Evolutionary conservation across 805 yeast species (phyloP), one percentile per base, ranked within the genome.

Genomic region (Grigorovia yakushimaensis): DNA sequence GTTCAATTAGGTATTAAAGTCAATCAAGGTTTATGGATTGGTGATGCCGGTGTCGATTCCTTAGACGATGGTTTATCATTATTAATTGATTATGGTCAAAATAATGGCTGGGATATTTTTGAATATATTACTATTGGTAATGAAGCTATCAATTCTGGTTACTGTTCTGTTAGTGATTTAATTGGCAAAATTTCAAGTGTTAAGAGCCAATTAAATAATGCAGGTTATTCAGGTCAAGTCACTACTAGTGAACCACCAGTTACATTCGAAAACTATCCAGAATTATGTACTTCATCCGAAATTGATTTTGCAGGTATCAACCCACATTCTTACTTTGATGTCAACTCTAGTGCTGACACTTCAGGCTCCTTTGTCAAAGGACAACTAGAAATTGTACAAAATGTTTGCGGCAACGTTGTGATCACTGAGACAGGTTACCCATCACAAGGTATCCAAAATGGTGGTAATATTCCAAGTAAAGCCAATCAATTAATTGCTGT

Each of bases 341-440:
- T 74, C 5, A 66, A 66, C 53, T 68, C 81, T 46, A 60, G 74
- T 50, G 91, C 97, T 30, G 68, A 66, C 23, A 70, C 76, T 39
- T 79, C 96, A 3, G 96, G 96, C 42, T 42, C 70, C 8, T 89
- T 84, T 57, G 78, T 86, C 41, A 65, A 70, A 44, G 78, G 78
- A 30, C 94, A 89, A 68, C 70, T 78, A 51, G 64, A 57, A 20
- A 61, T 81, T 48, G 81, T 81, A 22, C 66, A 73, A 54, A 66
- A 64, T 15, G 67, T 72, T 42, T 88, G 96, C 70, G 65, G 65
- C 45, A 64, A 68, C 7, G 80, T 85, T 36, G 54, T 71, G 19
- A 79, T 88, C 47, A 81, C 94, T 19, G 96, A 88, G 67, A 88
- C 96, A 5, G 96, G 96, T 41, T 88, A 86, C 63, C 96, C 96